These are phyloP conservation scores for Aspergillus novoparasiticus DNA, from an alignment of 2,329 filamentous ascomycete genomes.

Conservation along the genomic window DNA sequence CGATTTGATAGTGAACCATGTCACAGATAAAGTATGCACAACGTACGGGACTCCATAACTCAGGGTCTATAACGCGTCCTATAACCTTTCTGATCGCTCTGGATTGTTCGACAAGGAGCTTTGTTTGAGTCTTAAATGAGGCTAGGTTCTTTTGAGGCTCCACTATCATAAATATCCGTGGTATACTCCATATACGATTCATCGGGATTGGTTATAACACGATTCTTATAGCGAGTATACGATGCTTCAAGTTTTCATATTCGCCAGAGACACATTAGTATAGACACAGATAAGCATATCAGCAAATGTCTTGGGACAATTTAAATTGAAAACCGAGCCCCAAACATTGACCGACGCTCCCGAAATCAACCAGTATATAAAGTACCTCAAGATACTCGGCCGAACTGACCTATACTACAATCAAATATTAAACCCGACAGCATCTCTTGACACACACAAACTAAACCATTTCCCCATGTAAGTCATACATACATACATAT, in stretches of 20 bases:
- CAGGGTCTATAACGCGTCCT: not conserved
- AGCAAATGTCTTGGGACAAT: not conserved
- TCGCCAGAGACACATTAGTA: not conserved
- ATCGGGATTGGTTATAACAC: not conserved
- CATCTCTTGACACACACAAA: not conserved
- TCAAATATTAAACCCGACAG: not conserved
- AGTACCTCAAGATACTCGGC: not conserved
- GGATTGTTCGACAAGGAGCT: not conserved
- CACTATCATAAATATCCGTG: not conserved
- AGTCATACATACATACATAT: not conserved
- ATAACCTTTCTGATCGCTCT: not conserved
- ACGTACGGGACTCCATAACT: not conserved
- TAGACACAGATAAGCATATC: not conserved
- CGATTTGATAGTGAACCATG: conserved; percentile 1
- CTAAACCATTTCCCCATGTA: not conserved
- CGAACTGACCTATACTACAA: not conserved
- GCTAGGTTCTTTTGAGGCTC: not conserved
- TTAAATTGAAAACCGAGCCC: not conserved
- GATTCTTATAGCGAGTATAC: not conserved
- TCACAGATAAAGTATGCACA: conserved; percentile 3
- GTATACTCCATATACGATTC: not conserved
- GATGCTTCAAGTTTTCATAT: not conserved
- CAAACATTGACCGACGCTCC: not conserved
- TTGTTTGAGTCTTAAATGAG: not conserved
- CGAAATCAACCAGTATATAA: not conserved